Evolutionary conservation across 441 rosid genomes (phyloP), one percentile per base, ranked within the genome.

Genomic region (Melastoma candidum): DNA sequence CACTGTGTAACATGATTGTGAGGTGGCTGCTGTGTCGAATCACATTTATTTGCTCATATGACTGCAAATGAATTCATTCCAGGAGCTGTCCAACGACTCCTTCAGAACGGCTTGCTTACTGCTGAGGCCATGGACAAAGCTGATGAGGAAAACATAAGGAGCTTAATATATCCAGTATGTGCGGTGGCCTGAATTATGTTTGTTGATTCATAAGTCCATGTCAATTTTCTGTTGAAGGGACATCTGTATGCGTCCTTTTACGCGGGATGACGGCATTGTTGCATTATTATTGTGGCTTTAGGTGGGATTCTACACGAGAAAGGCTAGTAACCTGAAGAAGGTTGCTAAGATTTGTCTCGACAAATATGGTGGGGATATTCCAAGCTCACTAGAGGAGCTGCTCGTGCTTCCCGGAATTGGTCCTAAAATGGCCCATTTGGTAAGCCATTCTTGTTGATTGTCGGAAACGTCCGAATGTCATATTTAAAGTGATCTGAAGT

Each of bases 371-470:
- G 92, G 98, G 53, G 97, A 92, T 70, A 92, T 92, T 59, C 97
- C 98, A 36, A 72, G 77, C 63, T 75, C 97, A 29, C 73, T 92
- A 78, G 94, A 92, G 68, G 98, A 78, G 48, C 71, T 92, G 59
- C 81, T 88, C 12, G 61, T 79, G 50, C 98, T 92, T 65, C 98
- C 95, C 29, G 97, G 98, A 60, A 85, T 92, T 57, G 97, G 97
- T 53, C 97, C 98, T 39, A 92, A 92, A 80, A 88, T 92, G 89
- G 97, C 98, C 58, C 97, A 92, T 71, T 70, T 92, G 94, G 98
- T 88, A 81, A 60, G 73, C 26, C 24, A 29, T 53, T n/a, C 8
- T 32, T 32, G 41, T 32, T 32, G 44, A 26, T 3, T 12, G n/a
- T 36, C 12, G 8, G 7, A 4, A 41, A n/a, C 5, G 46, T 12